Evolutionary conservation across 2,329 filamentous ascomycete genomes (phyloP).

Genomic region (Fusarium foetens): DNA sequence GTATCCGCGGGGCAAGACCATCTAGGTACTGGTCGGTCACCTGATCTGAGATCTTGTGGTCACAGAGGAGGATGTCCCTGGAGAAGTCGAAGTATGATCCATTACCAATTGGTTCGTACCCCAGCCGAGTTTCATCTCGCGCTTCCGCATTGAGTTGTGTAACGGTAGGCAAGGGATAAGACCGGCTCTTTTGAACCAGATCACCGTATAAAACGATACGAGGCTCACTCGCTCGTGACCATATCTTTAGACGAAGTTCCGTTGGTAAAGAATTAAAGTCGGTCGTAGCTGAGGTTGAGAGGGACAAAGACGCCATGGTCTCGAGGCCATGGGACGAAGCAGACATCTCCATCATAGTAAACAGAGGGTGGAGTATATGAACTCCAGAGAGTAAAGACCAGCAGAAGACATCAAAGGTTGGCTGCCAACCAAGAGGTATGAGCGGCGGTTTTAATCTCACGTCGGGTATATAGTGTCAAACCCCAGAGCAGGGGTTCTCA

Average conservation of each 20-base stretch:
- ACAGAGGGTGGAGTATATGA: not conserved
- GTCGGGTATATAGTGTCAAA: conserved; percentile 33
- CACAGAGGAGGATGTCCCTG: conserved; percentile 53
- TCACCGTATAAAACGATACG: conserved; percentile 51
- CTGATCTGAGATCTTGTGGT: conserved; percentile 50
- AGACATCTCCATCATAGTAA: conserved; percentile 23
- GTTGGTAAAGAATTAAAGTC: conserved; percentile 48
- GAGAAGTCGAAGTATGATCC: conserved; percentile 53
- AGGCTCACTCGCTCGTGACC: conserved; percentile 51
- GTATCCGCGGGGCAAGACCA: conserved; percentile 48
- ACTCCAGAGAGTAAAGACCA: conserved; percentile 15
- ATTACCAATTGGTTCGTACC: conserved; percentile 49
- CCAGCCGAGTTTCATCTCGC: conserved; percentile 48
- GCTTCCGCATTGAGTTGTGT: conserved; percentile 52
- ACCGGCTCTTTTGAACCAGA: conserved; percentile 44
- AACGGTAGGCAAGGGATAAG: conserved; percentile 51
- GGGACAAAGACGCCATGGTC: conserved; percentile 3
- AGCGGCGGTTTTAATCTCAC: conserved; percentile 43
- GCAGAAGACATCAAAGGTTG: conserved; percentile 29
- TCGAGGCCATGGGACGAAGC: conserved; percentile 9
- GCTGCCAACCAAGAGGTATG: conserved; percentile 29
- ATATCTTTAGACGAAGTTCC: conserved; percentile 53
- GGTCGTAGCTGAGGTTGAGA: conserved; percentile 24
- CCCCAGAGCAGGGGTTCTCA: conserved; percentile 40
- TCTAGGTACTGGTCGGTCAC: conserved; percentile 48